Percentiles rank a stretch among this genome's conserved stretches.
Conservation (phyloP, 2,329 filamentous ascomycete species). For the Pseudogymnoascus sp. region DNA sequence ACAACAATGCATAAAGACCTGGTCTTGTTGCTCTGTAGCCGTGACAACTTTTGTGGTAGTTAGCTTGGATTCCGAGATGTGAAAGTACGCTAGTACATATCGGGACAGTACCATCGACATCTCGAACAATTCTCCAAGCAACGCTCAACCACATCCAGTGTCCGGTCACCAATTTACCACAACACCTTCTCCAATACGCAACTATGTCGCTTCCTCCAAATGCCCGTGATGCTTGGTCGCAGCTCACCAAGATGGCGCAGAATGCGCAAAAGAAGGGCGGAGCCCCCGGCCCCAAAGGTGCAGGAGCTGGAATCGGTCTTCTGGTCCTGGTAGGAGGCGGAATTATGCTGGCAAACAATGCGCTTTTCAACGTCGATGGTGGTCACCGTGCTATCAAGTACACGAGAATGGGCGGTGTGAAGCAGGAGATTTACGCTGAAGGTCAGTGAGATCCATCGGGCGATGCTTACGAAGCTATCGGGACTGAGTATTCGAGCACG, state of each 20-base stretch:
- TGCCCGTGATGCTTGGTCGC: conserved; percentile 60
- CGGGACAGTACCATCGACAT: conserved; percentile 4
- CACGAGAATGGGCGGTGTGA: conserved; percentile 81
- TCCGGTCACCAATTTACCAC: not conserved
- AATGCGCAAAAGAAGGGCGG: conserved; percentile 45
- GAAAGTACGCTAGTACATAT: conserved; percentile 1
- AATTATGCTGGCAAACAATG: conserved; percentile 46
- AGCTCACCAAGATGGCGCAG: conserved; percentile 53
- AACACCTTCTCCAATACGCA: conserved; percentile 8
- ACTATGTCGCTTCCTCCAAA: conserved; percentile 30
- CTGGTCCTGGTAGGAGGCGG: conserved; percentile 48
- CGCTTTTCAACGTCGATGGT: conserved; percentile 83
- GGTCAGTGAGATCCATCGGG: conserved; percentile 43
- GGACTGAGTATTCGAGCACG: not conserved
- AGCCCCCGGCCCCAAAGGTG: conserved; percentile 39
- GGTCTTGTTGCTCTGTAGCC: not conserved
- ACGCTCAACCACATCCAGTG: not conserved
- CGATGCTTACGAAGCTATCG: not conserved
- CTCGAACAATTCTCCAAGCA: conserved; percentile 6
- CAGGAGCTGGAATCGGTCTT: conserved; percentile 47
- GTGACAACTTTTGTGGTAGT: conserved; percentile 2
- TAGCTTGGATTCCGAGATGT: not conserved
- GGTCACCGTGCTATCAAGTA: conserved; percentile 99
- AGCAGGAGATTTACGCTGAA: conserved; percentile 94
- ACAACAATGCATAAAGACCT: conserved; percentile 3